Evolutionary conservation across 2,329 filamentous ascomycete species (phyloP), one percentile per base, ranked within the genome.

Genomic region (Pseudogymnoascus sp.): DNA sequence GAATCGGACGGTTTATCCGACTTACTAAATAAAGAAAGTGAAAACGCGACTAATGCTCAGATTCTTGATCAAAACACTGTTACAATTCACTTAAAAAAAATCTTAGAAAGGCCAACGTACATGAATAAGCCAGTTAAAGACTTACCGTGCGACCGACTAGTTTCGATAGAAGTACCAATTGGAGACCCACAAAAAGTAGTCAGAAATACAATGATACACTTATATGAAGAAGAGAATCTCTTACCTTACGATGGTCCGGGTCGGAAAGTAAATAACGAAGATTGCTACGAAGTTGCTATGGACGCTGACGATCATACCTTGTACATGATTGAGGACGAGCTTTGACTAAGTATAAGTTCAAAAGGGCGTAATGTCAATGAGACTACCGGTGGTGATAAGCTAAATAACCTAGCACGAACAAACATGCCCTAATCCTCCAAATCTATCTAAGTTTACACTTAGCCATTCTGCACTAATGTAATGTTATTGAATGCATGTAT

Each of bases 291-390:
- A 35, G 63, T 63, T 18, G 63, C 63, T 38, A 37, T 18, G 61
- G 61, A 64, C 16, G 64, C 55, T 31, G 58, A 64, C 23, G 60
- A 65, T 64, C 61, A 65, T 38, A 63, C 60, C 23, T 43, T 65
- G 40, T 65, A 65, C 38, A 14, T 64, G 61, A 65, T 65, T 18
- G n/a, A 41, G 38, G 38, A 41, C 4, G 38, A 41, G 16, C 5
- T 8, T 8, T 41, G 16, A 41, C n/a, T 18, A 41, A 41, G 5
- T 41, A 41, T 41, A 37, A 18, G 38, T 41, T 41, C 38, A 41
- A 18, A 41, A 18, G 38, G 38, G 35, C 35, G 14, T 38, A 38
- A n/a, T n/a, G 35, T n/a, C 33, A 37, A 37, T 37, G 33, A 37
- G 33, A 37, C 33, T 14, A 37, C 33, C 4, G 11, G 12, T 14